A percentile compares a stretch with the other conserved stretches of the same genome.
Evolutionary conservation across 2,329 filamentous ascomycete genomes (phyloP).

Genomic region (Botryotinia calthae): DNA sequence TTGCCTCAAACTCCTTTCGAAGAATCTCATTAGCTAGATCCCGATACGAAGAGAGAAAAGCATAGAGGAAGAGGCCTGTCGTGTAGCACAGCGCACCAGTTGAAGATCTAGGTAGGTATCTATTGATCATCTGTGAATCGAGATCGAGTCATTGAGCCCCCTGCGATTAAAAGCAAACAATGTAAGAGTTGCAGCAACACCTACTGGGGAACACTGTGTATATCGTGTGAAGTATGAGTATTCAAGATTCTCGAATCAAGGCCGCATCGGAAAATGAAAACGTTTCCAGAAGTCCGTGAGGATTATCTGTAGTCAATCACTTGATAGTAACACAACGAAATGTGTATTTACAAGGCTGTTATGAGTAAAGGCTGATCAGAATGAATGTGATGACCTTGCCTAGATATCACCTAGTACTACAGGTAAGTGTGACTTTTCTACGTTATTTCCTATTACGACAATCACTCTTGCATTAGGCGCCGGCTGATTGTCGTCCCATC

Average conservation of each 20-base stretch:
- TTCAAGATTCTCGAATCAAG: not conserved
- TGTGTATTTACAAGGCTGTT: not conserved
- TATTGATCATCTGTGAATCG: not conserved
- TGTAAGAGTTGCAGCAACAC: not conserved
- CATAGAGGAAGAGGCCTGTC: not conserved
- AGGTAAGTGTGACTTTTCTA: not conserved
- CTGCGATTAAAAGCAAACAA: not conserved
- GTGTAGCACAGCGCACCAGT: not conserved
- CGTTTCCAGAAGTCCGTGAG: not conserved
- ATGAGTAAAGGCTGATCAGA: not conserved
- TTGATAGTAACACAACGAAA: not conserved
- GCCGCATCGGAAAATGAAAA: not conserved
- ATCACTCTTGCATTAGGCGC: not conserved
- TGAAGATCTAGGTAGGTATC: not conserved
- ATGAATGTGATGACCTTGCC: not conserved
- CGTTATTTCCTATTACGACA: not conserved
- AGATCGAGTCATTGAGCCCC: not conserved
- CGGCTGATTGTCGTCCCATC: not conserved
- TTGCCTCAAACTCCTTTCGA: not conserved
- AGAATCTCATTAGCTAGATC: not conserved
- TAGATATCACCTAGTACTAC: not conserved
- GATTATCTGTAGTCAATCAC: not conserved
- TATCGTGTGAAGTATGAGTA: not conserved
- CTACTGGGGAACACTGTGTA: not conserved
- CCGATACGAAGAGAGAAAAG: not conserved